Percentiles rank a stretch among this genome's conserved stretches.
phyloP scores from a whole-genome alignment of 768 basidiomycete genomes.

The Phanerochaete sordida region DNA sequence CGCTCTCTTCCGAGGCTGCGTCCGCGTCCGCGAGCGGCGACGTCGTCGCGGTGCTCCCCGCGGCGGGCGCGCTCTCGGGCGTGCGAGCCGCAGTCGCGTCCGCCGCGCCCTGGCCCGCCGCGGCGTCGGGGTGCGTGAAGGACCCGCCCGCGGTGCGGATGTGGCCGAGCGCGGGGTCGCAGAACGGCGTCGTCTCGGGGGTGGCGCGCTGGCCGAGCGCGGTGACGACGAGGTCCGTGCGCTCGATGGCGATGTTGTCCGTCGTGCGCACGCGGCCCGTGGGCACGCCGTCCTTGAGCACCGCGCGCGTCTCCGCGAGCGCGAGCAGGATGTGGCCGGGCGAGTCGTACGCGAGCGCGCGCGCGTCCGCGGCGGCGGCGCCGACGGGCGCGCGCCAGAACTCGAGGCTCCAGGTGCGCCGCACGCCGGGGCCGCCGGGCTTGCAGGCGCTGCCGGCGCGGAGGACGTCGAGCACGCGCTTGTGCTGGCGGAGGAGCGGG shows the following conservation, averaged over 20 bases:
- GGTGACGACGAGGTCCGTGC: conserved; percentile 84
- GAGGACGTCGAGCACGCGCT: conserved; percentile 62
- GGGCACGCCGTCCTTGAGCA: not conserved
- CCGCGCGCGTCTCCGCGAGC: not conserved
- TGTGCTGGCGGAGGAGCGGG: conserved; percentile 58
- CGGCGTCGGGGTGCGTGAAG: conserved; percentile 25
- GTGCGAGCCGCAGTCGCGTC: not conserved
- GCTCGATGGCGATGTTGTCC: conserved; percentile 20
- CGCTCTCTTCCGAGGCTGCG: not conserved
- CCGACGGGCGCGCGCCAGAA: conserved; percentile 74
- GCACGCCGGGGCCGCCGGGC: conserved; percentile 43
- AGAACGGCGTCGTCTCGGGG: conserved; percentile 48
- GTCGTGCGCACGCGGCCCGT: not conserved
- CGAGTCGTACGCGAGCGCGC: not conserved
- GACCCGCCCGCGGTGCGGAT: conserved; percentile 56
- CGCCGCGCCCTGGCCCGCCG: conserved; percentile 21
- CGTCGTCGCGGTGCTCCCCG: not conserved
- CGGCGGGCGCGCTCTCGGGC: not conserved
- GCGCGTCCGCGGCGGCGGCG: conserved; percentile 27
- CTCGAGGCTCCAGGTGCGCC: conserved; percentile 71
- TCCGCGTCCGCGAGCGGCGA: not conserved
- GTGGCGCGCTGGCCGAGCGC: conserved; percentile 85
- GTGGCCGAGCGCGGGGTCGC: conserved; percentile 52
- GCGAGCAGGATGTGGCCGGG: not conserved
- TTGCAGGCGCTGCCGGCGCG: conserved; percentile 51